Evolutionary conservation across 2,329 filamentous ascomycete species (phyloP).

Genomic region (Phaeosphaeriaceae sp.): DNA sequence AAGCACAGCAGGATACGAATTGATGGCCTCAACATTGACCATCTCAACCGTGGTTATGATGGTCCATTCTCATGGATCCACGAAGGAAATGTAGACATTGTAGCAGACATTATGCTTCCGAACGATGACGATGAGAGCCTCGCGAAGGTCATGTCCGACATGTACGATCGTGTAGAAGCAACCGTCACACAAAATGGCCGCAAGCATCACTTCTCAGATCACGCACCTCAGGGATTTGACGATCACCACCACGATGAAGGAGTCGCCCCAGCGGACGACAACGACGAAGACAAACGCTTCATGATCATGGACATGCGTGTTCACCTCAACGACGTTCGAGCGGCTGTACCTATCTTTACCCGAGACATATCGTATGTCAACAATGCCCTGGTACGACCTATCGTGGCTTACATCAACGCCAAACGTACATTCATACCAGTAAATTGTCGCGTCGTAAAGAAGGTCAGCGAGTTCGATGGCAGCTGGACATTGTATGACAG

Average conservation of each 20-base stretch:
- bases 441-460: conserved; percentile 92
- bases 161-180: conserved; percentile 95
- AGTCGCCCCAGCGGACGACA: conserved; percentile 11
- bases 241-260: conserved; percentile 28
- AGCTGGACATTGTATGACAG: conserved; percentile 95
- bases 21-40: conserved; percentile 92
- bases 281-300: conserved; percentile 72
- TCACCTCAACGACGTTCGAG: conserved; percentile 92
- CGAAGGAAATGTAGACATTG: conserved; percentile 94
- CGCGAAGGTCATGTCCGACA: conserved; percentile 93
- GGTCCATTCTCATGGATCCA: conserved; percentile 98
- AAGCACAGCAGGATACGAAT: conserved; percentile 93
- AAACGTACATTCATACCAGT: conserved; percentile 95
- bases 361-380: conserved; percentile 94
- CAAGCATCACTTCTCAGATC: conserved; percentile 47
- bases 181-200: conserved; percentile 82
- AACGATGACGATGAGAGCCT: conserved; percentile 87
- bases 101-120: conserved; percentile 94
- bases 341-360: conserved; percentile 90
- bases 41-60: conserved; percentile 90
- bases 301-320: conserved; percentile 94
- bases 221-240: conserved; percentile 40
- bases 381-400: conserved; percentile 91
- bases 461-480: conserved; percentile 86
- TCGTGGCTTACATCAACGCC: conserved; percentile 97